Conservation (phyloP, 208 protist species). For the Trypanosomatidae sp. region DNA sequence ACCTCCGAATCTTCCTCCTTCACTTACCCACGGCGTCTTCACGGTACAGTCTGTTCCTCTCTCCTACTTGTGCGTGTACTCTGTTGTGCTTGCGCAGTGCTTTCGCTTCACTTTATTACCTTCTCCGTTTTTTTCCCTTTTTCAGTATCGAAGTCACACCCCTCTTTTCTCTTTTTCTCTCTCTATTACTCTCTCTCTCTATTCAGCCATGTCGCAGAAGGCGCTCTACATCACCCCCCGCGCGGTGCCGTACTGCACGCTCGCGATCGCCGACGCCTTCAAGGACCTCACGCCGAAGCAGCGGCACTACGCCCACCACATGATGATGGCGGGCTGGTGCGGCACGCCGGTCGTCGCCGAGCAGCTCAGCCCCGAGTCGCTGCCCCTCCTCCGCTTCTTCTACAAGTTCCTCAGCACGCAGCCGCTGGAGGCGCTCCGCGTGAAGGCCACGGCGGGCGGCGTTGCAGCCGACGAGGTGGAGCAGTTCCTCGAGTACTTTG, state of each 20-base stretch:
- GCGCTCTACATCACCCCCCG: conserved; percentile 51
- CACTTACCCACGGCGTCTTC: too few relatives aligned
- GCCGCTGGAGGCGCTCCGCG: too few relatives aligned
- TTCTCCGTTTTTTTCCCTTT: too few relatives aligned
- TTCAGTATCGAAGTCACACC: too few relatives aligned
- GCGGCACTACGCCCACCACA: conserved; percentile 82
- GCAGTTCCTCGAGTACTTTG: conserved; percentile 75
- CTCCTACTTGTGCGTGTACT: too few relatives aligned
- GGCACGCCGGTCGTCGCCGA: conserved; percentile 46
- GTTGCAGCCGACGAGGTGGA: conserved; percentile 50
- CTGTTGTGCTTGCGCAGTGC: too few relatives aligned
- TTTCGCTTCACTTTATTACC: too few relatives aligned
- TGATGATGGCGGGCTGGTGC: conserved; percentile 58
- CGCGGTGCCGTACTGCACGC: conserved; percentile 58
- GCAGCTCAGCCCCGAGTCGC: conserved; percentile 65
- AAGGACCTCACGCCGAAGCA: conserved; percentile 70
- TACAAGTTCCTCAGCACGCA: conserved; percentile 36
- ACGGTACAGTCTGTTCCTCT: too few relatives aligned
- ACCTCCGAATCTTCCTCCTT: too few relatives aligned
- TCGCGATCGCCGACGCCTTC: conserved; percentile 73
- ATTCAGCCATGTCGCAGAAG: conserved; percentile 23
- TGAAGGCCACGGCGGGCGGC: too few relatives aligned
- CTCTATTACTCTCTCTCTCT: too few relatives aligned
- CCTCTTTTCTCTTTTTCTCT: too few relatives aligned
- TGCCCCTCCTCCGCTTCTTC: conserved; percentile 55